These are phyloP conservation scores for Silene noctiflora DNA, from an alignment of 179 eudicot species.

Conservation along the genomic window DNA sequence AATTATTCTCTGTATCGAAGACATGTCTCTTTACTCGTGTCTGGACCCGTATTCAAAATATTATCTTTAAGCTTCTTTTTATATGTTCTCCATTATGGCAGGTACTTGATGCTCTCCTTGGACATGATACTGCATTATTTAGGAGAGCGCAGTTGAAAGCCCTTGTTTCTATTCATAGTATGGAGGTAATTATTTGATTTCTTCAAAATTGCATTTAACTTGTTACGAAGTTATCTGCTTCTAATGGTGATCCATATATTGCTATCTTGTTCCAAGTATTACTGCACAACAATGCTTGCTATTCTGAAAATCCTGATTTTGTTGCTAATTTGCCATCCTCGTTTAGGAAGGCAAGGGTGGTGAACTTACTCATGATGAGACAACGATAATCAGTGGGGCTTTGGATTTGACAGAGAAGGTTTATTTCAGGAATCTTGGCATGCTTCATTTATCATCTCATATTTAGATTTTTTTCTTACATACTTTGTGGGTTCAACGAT, in stretches of 20 bases:
- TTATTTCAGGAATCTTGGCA: constrained; percentile 1
- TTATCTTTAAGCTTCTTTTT: background rate
- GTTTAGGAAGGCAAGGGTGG: constrained; percentile 81
- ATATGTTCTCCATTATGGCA: constrained; percentile 21
- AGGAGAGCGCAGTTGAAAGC: constrained; percentile 93
- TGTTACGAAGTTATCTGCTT: background rate
- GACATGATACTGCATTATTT: constrained; percentile 74
- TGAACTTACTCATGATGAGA: constrained; percentile 77
- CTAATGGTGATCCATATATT: background rate
- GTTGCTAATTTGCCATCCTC: constrained; percentile 5
- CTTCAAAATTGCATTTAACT: background rate
- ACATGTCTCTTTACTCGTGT: background rate
- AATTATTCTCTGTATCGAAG: background rate
- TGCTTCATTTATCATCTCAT: background rate
- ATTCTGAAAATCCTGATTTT: background rate
- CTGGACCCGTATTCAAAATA: background rate
- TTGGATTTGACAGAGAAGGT: constrained; percentile 77
- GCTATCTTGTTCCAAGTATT: background rate
- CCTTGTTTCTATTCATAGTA: constrained; percentile 81
- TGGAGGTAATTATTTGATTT: constrained; percentile 53
- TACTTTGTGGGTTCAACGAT: background rate
- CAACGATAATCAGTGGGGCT: constrained; percentile 84
- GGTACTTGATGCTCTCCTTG: constrained; percentile 77
- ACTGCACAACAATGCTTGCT: background rate
- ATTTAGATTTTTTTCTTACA: background rate